Percentiles rank a stretch among this genome's conserved stretches.
These are phyloP conservation scores for Coemansia furcata DNA, from an alignment of 192 early-diverging fungal species.

Conservation along the genomic window DNA sequence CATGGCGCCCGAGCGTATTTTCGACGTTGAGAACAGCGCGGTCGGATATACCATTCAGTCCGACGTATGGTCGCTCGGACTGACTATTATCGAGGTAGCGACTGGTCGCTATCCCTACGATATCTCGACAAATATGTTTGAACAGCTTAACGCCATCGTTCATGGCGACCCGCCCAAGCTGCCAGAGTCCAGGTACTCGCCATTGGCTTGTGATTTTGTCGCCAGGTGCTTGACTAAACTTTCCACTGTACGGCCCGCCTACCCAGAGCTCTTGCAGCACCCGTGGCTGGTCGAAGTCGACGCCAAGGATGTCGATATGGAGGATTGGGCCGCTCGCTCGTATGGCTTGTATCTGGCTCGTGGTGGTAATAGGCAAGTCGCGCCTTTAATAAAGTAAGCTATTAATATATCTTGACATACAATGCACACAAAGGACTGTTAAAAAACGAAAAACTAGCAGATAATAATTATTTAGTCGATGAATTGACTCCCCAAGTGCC, in stretches of 20 bases:
- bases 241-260: conserved; percentile 67
- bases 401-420: background rate
- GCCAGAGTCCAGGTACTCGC: conserved; percentile 64
- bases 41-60: conserved; percentile 81
- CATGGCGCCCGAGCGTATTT: conserved; percentile 96
- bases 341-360: conserved; percentile 42
- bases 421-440: background rate
- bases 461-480: background rate
- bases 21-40: conserved; percentile 47
- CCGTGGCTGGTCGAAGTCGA: conserved; percentile 72
- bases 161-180: conserved; percentile 71
- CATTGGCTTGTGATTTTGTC: conserved; percentile 76
- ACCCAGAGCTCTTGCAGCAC: conserved; percentile 73
- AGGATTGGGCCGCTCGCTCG: conserved; percentile 70
- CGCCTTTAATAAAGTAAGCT: background rate
- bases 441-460: background rate
- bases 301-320: conserved; percentile 73
- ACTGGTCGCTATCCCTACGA: conserved; percentile 81
- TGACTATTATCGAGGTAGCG: conserved; percentile 83
- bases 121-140: conserved; percentile 72
- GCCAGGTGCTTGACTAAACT: conserved; percentile 72
- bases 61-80: conserved; percentile 92
- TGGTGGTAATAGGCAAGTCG: conserved; percentile 2
- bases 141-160: conserved; percentile 85
- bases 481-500: conserved; percentile 22